Conservation (phyloP, 2,329 filamentous ascomycete species). For the Kalmusia sp. region DNA sequence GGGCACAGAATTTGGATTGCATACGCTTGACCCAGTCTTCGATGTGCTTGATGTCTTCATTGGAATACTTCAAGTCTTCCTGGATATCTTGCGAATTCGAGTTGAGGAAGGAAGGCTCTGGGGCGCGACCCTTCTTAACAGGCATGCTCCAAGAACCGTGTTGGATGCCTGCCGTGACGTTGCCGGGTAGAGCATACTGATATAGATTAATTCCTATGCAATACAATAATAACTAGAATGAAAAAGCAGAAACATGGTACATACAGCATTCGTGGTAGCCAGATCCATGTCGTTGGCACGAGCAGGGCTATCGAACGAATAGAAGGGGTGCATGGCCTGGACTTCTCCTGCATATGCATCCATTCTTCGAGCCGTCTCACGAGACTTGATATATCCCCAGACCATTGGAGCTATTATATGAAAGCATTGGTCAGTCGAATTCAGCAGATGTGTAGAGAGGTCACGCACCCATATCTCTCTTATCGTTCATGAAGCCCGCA, state of each 20-base stretch:
- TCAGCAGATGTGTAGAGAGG: no score
- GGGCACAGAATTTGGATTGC: slow-evolving; percentile 14
- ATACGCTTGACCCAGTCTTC: slow-evolving; percentile 66
- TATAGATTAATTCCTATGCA: slow-evolving; percentile 1
- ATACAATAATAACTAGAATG: neutral
- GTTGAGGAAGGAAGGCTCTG: slow-evolving; percentile 63
- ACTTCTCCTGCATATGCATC: slow-evolving; percentile 78
- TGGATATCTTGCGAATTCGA: slow-evolving; percentile 68
- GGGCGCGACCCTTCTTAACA: slow-evolving; percentile 61
- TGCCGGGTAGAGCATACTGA: slow-evolving; percentile 73
- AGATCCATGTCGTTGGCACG: slow-evolving; percentile 77
- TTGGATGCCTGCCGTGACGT: slow-evolving; percentile 73
- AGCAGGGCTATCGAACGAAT: slow-evolving; percentile 72
- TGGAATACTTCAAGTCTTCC: slow-evolving; percentile 71
- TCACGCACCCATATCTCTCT: slow-evolving; percentile 70
- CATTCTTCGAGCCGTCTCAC: slow-evolving; percentile 81
- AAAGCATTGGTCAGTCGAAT: neutral
- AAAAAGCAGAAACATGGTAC: slow-evolving; percentile 6
- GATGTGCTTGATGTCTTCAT: slow-evolving; percentile 67
- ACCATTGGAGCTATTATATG: slow-evolving; percentile 66
- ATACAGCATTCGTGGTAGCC: slow-evolving; percentile 69
- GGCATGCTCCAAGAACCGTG: slow-evolving; percentile 75
- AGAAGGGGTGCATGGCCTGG: slow-evolving; percentile 71
- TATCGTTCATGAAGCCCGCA: slow-evolving; percentile 84
- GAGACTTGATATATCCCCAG: slow-evolving; percentile 83